Evolutionary conservation across 306 rosid genomes (phyloP).

Genomic region (Biancaea sappan): DNA sequence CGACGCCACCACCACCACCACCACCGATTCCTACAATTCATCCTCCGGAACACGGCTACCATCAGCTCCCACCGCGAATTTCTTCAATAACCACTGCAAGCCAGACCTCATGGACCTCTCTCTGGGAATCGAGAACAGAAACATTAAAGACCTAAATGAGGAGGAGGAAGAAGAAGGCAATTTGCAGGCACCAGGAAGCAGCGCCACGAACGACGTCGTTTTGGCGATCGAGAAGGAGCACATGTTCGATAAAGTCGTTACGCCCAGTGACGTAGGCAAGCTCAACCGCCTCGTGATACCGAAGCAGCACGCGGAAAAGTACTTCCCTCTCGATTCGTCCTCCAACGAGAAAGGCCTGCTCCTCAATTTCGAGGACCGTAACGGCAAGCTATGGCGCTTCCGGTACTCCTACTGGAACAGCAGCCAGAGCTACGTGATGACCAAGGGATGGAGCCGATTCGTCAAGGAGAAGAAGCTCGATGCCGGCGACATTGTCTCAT

Average conservation of each 20-base stretch:
- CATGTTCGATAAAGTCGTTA: conserved; percentile 87
- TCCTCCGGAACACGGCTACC: conserved; percentile 50
- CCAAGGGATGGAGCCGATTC: conserved; percentile 94
- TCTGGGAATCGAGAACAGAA: not conserved
- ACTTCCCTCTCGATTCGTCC: conserved; percentile 73
- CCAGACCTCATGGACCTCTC: conserved; percentile 55
- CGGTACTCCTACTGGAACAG: conserved; percentile 93
- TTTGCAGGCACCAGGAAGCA: conserved; percentile 27
- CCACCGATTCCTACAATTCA: conserved; percentile 45
- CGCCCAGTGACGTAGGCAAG: conserved; percentile 93
- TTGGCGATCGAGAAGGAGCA: conserved; percentile 59
- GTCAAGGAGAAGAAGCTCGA: conserved; percentile 86
- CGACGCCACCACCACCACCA: conserved; percentile 1
- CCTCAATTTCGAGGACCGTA: conserved; percentile 69
- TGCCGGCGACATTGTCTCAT: conserved; percentile 85
- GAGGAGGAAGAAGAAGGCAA: conserved; percentile 24
- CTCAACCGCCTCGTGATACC: conserved; percentile 88
- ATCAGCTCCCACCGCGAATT: conserved; percentile 35
- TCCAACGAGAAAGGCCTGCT: conserved; percentile 79
- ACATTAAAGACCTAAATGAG: not conserved
- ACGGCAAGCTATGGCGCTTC: conserved; percentile 80
- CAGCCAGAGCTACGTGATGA: conserved; percentile 95
- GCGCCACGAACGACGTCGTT: not conserved
- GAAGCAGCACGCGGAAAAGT: conserved; percentile 81
- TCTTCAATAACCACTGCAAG: conserved; percentile 30